Percentiles rank a stretch among this genome's conserved stretches.
Conservation (phyloP, 345 rosid genomes). For the Citrus australasica region DNA sequence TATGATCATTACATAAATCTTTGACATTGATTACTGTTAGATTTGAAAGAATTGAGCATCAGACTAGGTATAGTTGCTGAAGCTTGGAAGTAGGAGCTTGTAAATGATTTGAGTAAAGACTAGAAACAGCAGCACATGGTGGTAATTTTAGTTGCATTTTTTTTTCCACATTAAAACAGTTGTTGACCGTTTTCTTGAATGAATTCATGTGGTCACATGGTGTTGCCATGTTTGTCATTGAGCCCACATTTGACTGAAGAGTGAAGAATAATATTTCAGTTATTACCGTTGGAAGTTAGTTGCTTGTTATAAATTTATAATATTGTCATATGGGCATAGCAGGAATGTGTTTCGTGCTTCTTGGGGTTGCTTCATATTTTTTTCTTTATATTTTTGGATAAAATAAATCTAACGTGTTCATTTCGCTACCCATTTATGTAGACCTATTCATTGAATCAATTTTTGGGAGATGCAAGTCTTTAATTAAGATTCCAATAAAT, state of each 20-base stretch:
- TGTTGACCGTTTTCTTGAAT: constrained; percentile 19
- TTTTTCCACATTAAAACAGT: neutral
- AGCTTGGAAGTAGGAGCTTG: no score
- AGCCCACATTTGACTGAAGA: constrained; percentile 35
- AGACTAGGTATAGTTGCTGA: neutral
- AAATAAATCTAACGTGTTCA: neutral
- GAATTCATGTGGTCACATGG: constrained; percentile 58
- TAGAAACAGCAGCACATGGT: constrained; percentile 31
- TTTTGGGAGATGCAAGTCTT: neutral
- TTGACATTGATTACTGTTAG: neutral
- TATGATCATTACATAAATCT: neutral
- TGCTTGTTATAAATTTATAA: constrained; percentile 5
- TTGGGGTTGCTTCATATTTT: neutral
- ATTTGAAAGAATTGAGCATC: neutral
- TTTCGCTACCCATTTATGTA: neutral
- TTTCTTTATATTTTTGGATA: neutral
- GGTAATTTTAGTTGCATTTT: neutral
- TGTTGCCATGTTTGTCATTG: constrained; percentile 39
- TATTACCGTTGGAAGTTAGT: constrained; percentile 66
- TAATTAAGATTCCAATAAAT: no score
- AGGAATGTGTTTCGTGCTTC: neutral
- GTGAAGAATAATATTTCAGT: constrained; percentile 38
- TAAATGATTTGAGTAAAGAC: neutral
- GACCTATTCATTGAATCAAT: constrained; percentile 14
- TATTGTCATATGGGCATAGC: neutral